Conservation (phyloP, 805 yeast species). For the Yarrowia alimentaria region DNA sequence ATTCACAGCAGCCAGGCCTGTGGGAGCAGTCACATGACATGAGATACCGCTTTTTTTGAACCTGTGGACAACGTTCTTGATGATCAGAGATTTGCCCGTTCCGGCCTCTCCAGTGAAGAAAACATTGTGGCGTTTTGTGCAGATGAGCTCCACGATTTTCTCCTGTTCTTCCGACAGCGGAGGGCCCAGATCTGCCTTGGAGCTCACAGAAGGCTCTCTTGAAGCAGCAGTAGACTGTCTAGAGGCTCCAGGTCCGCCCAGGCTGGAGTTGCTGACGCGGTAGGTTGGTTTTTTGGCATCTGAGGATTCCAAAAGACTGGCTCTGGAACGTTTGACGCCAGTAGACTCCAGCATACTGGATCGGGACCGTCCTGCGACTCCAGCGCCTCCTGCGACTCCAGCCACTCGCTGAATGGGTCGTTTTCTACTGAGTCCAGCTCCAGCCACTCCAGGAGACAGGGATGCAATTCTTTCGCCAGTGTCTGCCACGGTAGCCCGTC, state of each 20-base stretch:
- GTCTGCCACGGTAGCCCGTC: neutral
- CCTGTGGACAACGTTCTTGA: conserved; percentile 59
- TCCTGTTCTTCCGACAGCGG: conserved; percentile 46
- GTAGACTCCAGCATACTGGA: too few species aligned
- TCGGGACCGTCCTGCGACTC: conserved; percentile 4
- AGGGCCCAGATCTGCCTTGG: too few species aligned
- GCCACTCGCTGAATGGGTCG: neutral
- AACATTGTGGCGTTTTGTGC: conserved; percentile 57
- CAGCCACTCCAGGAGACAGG: neutral
- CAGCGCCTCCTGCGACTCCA: conserved; percentile 5
- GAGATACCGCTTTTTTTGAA: conserved; percentile 44
- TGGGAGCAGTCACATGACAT: conserved; percentile 80
- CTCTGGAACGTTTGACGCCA: too few species aligned
- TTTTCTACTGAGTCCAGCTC: neutral
- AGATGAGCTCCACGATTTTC: conserved; percentile 56
- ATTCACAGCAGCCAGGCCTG: conserved; percentile 87
- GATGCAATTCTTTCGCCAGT: too few species aligned
- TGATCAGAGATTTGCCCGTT: conserved; percentile 88
- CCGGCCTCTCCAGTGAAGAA: conserved; percentile 98
- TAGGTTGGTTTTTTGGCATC: conserved; percentile 1
- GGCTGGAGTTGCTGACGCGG: too few species aligned
- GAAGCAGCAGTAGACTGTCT: too few species aligned
- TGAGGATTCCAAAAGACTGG: conserved; percentile 4
- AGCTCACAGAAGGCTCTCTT: too few species aligned
- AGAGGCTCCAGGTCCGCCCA: too few species aligned